Evolutionary conservation across 2,329 filamentous ascomycete genomes (phyloP).

Genomic region (Neofusicoccum kwambonambiense): DNA sequence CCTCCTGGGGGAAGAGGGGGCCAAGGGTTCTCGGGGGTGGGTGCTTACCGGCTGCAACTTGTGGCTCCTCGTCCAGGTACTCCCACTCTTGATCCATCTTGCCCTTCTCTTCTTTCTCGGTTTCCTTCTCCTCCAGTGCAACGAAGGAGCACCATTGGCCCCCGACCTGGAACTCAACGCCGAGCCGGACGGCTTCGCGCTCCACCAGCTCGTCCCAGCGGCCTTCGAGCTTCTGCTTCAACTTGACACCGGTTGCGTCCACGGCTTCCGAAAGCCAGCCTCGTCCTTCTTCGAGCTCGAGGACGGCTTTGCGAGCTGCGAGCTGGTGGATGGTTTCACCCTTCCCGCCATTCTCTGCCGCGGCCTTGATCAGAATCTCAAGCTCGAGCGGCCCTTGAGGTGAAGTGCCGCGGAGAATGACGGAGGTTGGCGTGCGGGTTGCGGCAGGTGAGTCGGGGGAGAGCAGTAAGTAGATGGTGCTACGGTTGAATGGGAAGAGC

Average conservation of each 20-base stretch:
- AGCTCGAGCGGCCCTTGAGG: constrained; percentile 60
- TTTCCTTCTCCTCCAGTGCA: constrained; percentile 53
- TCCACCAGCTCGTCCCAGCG: constrained; percentile 62
- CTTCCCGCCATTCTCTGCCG: constrained; percentile 28
- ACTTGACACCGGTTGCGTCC: constrained; percentile 37
- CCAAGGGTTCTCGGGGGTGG: no score
- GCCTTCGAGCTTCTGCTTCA: constrained; percentile 45
- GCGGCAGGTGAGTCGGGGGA: constrained; percentile 46
- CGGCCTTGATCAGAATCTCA: constrained; percentile 60
- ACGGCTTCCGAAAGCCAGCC: constrained; percentile 55
- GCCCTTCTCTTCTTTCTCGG: not conserved
- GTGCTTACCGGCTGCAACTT: no score
- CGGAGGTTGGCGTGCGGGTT: constrained; percentile 50
- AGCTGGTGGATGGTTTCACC: constrained; percentile 66
- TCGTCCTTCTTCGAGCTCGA: constrained; percentile 68
- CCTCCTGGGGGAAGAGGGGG: no score
- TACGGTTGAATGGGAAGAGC: constrained; percentile 66
- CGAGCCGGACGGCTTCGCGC: constrained; percentile 64
- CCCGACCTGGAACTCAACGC: constrained; percentile 64
- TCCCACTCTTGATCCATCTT: constrained; percentile 19
- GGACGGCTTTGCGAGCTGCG: constrained; percentile 64
- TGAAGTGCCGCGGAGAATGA: constrained; percentile 60
- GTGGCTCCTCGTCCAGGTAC: not conserved
- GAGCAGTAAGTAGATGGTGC: constrained; percentile 64
- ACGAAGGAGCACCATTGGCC: constrained; percentile 74